phyloP scores from a whole-genome alignment of 305 asterid species.

The Solanum hybrid region DNA sequence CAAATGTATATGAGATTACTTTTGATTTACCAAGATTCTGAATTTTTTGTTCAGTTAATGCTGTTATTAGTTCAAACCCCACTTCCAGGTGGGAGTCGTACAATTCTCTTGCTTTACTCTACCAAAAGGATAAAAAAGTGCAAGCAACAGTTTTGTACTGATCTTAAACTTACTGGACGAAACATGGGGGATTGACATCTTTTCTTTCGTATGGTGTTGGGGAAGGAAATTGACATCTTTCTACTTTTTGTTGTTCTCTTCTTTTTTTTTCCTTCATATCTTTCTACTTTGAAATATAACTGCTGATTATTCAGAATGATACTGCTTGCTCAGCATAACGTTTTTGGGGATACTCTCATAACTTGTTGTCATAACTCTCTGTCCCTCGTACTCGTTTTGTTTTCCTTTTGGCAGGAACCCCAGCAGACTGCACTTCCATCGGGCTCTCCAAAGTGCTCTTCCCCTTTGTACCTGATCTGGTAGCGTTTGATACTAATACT shows the following conservation, averaged over 20 bases:
- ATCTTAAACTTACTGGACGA: neutral
- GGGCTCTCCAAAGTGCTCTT: slow-evolving; percentile 64
- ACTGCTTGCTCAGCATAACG: neutral
- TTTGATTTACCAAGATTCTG: neutral
- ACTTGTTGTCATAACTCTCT: neutral
- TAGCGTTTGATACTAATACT: slow-evolving; percentile 16
- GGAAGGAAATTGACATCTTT: neutral
- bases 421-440: slow-evolving; percentile 76
- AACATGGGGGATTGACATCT: neutral
- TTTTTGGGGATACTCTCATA: neutral
- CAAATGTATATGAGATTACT: neutral
- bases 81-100: neutral
- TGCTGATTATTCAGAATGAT: neutral
- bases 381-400: neutral
- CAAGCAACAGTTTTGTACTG: neutral
- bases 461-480: slow-evolving; percentile 66
- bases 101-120: neutral
- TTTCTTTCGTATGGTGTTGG: neutral
- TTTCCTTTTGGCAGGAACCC: slow-evolving; percentile 48
- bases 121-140: neutral
- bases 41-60: neutral
- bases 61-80: neutral
- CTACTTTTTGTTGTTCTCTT: neutral
- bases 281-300: neutral
- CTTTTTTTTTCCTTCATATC: neutral